Conservation (phyloP, 2,329 filamentous ascomycete species). For the Zymoseptoria ardabiliae region DNA sequence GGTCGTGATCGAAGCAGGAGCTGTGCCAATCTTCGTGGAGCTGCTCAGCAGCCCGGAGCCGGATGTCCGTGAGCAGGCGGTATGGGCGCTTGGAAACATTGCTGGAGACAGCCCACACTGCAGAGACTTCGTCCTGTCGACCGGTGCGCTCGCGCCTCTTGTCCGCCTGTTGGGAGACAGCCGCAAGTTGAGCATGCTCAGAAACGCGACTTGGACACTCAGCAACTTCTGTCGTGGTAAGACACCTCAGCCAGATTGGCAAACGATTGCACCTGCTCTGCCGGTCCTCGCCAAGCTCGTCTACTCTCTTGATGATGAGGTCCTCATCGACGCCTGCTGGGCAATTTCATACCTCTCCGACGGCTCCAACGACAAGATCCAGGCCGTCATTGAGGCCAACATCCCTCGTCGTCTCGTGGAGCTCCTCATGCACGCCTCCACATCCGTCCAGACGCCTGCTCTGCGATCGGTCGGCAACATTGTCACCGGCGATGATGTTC, state of each 20-base stretch:
- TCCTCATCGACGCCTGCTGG: slow-evolving; percentile 98
- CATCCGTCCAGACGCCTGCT: slow-evolving; percentile 94
- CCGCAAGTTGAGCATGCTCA: slow-evolving; percentile 97
- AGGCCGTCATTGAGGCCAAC: slow-evolving; percentile 95
- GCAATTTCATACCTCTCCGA: slow-evolving; percentile 98
- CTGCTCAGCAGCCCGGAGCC: slow-evolving; percentile 91
- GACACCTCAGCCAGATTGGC: slow-evolving; percentile 97
- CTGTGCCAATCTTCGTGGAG: slow-evolving; percentile 97
- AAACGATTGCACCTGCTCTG: slow-evolving; percentile 86
- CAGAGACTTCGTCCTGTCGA: slow-evolving; percentile 90
- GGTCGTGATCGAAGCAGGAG: slow-evolving; percentile 96
- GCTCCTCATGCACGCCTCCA: slow-evolving; percentile 95
- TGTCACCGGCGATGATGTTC: slow-evolving; percentile 94
- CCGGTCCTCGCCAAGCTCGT: slow-evolving; percentile 95
- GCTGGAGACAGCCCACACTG: slow-evolving; percentile 96
- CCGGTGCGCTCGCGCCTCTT: slow-evolving; percentile 83
- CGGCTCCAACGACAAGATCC: slow-evolving; percentile 97
- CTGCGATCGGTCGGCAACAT: slow-evolving; percentile 98
- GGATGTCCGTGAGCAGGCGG: slow-evolving; percentile 94
- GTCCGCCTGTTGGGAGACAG: slow-evolving; percentile 88
- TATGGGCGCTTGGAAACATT: slow-evolving; percentile 98
- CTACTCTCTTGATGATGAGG: slow-evolving; percentile 96
- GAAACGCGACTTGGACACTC: slow-evolving; percentile 97
- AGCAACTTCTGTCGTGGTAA: slow-evolving; percentile 99
- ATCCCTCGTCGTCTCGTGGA: slow-evolving; percentile 95